These are phyloP conservation scores for Candida wancherniae DNA, from an alignment of 805 yeast species.

Conservation along the genomic window DNA sequence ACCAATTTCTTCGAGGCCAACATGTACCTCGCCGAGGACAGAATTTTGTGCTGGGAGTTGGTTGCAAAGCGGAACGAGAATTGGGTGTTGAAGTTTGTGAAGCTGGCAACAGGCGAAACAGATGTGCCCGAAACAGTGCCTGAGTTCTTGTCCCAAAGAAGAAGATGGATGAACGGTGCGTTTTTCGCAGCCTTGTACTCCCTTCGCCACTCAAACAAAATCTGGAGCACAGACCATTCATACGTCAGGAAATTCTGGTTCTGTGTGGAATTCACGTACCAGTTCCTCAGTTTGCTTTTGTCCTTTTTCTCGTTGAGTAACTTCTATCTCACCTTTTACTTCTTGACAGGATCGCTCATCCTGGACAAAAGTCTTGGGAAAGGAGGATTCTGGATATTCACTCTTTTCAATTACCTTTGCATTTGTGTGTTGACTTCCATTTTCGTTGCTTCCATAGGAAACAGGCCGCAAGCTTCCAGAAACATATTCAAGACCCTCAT, in stretches of 20 bases:
- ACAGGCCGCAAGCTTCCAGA: slow-evolving; percentile 94
- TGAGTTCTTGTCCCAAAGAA: slow-evolving; percentile 25
- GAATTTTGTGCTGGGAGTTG: slow-evolving; percentile 28
- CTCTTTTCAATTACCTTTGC: slow-evolving; percentile 80
- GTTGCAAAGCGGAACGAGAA: slow-evolving; percentile 23
- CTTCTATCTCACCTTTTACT: slow-evolving; percentile 26
- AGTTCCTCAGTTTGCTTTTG: slow-evolving; percentile 18
- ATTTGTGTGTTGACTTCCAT: slow-evolving; percentile 81
- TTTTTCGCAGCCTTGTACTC: slow-evolving; percentile 28
- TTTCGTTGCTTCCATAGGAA: slow-evolving; percentile 92
- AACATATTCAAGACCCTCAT: slow-evolving; percentile 70
- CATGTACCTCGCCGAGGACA: slow-evolving; percentile 29
- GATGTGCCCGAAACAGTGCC: slow-evolving; percentile 26
- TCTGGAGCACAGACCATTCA: slow-evolving; percentile 25
- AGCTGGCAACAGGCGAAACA: slow-evolving; percentile 28
- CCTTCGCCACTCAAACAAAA: slow-evolving; percentile 18
- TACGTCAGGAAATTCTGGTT: slow-evolving; percentile 21
- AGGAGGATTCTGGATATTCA: slow-evolving; percentile 82
- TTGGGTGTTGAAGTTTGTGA: slow-evolving; percentile 28
- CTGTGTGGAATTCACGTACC: slow-evolving; percentile 23
- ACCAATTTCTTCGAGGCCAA: slow-evolving; percentile 90
- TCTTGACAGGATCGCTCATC: slow-evolving; percentile 45
- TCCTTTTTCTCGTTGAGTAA: slow-evolving; percentile 26
- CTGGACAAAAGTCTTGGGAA: slow-evolving; percentile 43
- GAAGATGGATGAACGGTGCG: slow-evolving; percentile 30